Evolutionary conservation across 257 asterid genomes (phyloP).

Genomic region (Mentha longifolia): DNA sequence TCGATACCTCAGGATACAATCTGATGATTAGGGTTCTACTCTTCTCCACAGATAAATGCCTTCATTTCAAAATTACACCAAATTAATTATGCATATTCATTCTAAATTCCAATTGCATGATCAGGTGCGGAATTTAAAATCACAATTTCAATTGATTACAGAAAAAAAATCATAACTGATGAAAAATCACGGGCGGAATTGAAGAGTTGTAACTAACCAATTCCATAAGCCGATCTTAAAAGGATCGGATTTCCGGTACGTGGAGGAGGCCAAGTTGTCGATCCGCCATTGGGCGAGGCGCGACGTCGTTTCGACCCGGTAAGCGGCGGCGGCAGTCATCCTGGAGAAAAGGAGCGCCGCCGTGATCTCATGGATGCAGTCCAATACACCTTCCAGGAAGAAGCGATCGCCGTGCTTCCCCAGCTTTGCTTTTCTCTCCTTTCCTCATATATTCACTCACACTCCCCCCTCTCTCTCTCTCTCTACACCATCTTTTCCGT

Average conservation of each 20-base stretch:
- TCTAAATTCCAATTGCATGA: neutral
- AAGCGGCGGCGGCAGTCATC: constrained; percentile 32
- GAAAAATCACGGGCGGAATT: neutral
- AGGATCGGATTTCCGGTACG: constrained; percentile 81
- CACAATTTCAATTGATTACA: too few species aligned
- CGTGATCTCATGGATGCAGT: constrained; percentile 37
- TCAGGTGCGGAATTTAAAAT: neutral
- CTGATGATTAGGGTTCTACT: constrained; percentile 22
- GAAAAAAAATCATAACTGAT: neutral
- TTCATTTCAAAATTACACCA: constrained; percentile 14
- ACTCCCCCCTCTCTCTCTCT: neutral
- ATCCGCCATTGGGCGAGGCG: constrained; percentile 93
- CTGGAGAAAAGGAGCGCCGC: constrained; percentile 35
- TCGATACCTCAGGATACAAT: constrained; percentile 31
- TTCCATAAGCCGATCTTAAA: constrained; percentile 83
- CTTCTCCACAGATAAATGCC: constrained; percentile 39
- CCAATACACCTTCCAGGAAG: constrained; percentile 26
- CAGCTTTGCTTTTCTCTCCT: constrained; percentile 35
- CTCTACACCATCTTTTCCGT: neutral
- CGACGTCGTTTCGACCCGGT: constrained; percentile 35
- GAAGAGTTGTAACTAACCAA: constrained; percentile 47
- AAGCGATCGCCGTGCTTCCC: constrained; percentile 37
- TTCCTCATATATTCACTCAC: constrained; percentile 25
- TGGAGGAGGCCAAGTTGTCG: constrained; percentile 62
- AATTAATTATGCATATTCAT: neutral